Conservation (phyloP, 2,329 filamentous ascomycete species). For the Fusarium sp. region DNA sequence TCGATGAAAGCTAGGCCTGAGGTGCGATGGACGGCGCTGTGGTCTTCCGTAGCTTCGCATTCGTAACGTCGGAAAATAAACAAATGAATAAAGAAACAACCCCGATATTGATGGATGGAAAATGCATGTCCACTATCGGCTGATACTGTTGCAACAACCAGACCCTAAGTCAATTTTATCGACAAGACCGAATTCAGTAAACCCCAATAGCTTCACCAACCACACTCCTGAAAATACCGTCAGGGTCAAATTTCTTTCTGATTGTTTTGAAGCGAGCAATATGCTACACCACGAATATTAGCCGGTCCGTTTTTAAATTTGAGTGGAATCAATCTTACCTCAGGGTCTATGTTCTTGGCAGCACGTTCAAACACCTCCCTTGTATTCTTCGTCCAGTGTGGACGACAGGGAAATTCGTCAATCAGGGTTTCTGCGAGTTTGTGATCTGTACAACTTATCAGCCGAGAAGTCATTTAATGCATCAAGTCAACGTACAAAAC, state of each 20-base stretch:
- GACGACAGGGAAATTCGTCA: background rate
- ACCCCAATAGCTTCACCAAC: conserved; percentile 18
- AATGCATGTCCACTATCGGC: no score
- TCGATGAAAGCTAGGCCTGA: no score
- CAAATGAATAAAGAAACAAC: no score
- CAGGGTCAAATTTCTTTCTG: background rate
- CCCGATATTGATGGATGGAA: no score
- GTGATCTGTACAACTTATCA: background rate
- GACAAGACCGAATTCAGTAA: no score
- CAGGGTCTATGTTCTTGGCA: conserved; percentile 2
- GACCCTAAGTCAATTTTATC: no score
- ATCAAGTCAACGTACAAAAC: rapidly evolving
- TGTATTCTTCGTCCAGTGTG: conserved; percentile 16
- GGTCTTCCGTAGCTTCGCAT: no score
- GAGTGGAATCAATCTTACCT: background rate
- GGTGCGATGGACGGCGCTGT: no score
- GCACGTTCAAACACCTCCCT: conserved; percentile 11
- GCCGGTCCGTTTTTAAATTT: rapidly evolving
- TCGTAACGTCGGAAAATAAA: no score
- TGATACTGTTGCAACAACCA: no score
- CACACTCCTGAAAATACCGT: conserved; percentile 1
- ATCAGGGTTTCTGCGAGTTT: conserved; percentile 6
- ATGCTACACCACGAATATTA: background rate
- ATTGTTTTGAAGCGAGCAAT: conserved; percentile 10
- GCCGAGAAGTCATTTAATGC: rapidly evolving